Evolutionary conservation across 768 basidiomycete species (phyloP), one percentile per base, ranked within the genome.

Genomic region (Collybiopsis luxurians): DNA sequence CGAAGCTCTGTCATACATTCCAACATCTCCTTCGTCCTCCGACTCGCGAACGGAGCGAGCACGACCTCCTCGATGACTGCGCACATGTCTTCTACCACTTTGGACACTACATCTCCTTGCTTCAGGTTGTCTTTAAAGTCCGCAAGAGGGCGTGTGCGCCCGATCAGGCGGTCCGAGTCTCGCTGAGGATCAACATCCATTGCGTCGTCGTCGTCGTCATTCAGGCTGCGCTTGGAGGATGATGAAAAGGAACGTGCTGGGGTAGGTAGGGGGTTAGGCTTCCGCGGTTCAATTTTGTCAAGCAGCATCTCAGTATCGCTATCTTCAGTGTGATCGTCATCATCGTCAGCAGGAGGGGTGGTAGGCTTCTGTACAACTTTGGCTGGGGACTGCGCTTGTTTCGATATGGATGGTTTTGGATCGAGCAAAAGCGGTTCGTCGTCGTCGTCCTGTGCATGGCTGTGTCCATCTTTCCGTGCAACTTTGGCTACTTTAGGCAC

Each of bases 11-110:
- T 70, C 79, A 96, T 73, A 67, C 91, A 94, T 39, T 87, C 82
- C 26, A 92, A 46, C 73, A 95, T 79, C 69, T 93, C 89, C 15
- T 75, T 75, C 36, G 78, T 79, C 58, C 92, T 79, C 62, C 84
- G 79, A 36, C 70, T 73, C 39, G 89, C 81, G 71, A 95, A 96
- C 36, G 90, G 90, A 26, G 77, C 76, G 60, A 80, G 68, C 10
- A 89, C 77, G 42, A 93, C 80, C 66, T 92, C 88, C 57, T 76
- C 75, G 44, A 95, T 81, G 10, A 94, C 86, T 15, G 69, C 77
- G 12, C 79, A 83, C 46, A 95, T 70, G 68, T 95, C 94, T 62
- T 89, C 85, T 7, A 93, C 88, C 0, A 92, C 92, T 71, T 95
- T 93, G 13, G 80, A 83, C 38, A 95, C 90, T 19, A 93, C 73